Base-by-base conservation (phyloP, 2,329 filamentous ascomycete genomes). In the Talaromyces funiculosus region DNA sequence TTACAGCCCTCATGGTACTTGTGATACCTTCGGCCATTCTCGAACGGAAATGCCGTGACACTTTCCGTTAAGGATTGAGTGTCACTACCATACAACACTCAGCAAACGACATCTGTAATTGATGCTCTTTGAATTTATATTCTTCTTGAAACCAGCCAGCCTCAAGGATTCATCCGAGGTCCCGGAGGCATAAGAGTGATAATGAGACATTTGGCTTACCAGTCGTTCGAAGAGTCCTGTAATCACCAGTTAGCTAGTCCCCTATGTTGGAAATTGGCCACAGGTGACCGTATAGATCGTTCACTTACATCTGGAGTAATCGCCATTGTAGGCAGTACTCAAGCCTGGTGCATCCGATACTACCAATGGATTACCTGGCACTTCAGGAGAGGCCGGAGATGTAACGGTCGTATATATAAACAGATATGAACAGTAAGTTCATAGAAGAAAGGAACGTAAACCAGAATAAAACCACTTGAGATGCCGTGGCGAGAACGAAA, bases 21-120 rank as follows among this genome's bases (percentile, higher is more conserved):
- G 65, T 78, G 77, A 65, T 78, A 78, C 64, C 72, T 70, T 66
- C 77, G 70, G 42, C 76, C 75, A 68, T 78, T 72, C 45, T 75
- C 72, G 7, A 73, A 67, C 7, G 75, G 75, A 65, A 77, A 78
- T 60, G 78, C 74, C 55, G 70, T 77, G 61, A 78, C 73, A 67
- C 74, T 77, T 53, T 69, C 70, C 51, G 75, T 77, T 60, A 78
- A 65, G 14, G 76, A 78, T 63, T 76, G 71, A 0, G 76, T 78
- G 49, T 77, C 75, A 65, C 73, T 74, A 45, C 60, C 38, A 18
- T 37, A 43, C n/a, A 67, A 60, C 16, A 18, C 35, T 59, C 18
- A 59, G 47, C 29, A 20, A 47, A 9, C 6, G 9, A 6, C 51
- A 26, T 40, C 33, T n/a, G 20, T 33, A 53, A 16, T 37, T 38